Percentiles rank a stretch among this genome's conserved stretches.
These are phyloP conservation scores for Penicillium sumatraense DNA, from an alignment of 2,329 filamentous ascomycete genomes.

Conservation along the genomic window DNA sequence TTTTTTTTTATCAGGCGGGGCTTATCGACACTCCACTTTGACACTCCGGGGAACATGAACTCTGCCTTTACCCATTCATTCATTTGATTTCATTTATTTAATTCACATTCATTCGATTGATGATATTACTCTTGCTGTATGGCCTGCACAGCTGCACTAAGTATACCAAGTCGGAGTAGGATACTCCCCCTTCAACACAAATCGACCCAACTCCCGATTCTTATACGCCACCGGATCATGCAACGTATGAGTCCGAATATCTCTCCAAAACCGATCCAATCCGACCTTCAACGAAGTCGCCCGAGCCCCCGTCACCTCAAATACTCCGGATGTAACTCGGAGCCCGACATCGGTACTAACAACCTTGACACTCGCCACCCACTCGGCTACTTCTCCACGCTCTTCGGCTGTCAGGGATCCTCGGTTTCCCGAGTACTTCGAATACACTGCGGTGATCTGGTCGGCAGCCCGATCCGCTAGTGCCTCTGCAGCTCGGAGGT, in stretches of 20 bases:
- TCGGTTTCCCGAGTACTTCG: conserved; percentile 46
- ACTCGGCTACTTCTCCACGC: conserved; percentile 66
- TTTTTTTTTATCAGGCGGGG: conserved; percentile 10
- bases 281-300: conserved; percentile 63
- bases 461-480: conserved; percentile 62
- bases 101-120: neutral
- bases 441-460: conserved; percentile 55
- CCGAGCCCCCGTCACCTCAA: conserved; percentile 66
- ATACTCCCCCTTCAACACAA: conserved; percentile 59
- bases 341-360: conserved; percentile 65
- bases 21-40: conserved; percentile 4
- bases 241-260: conserved; percentile 67
- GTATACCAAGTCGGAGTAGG: conserved; percentile 68
- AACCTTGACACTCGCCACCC: conserved; percentile 66
- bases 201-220: conserved; percentile 65
- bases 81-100: too few relatives aligned
- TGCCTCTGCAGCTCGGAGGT: conserved; percentile 63
- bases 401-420: conserved; percentile 53
- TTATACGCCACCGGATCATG: conserved; percentile 72
- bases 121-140: neutral
- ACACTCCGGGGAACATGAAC: neutral
- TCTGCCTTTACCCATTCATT: too few relatives aligned
- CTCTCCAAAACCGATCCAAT: conserved; percentile 68
- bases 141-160: conserved; percentile 32
- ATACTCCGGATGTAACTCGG: conserved; percentile 63